Base-by-base conservation (phyloP, 2,329 filamentous ascomycete genomes). In the Seiridium unicorne region DNA sequence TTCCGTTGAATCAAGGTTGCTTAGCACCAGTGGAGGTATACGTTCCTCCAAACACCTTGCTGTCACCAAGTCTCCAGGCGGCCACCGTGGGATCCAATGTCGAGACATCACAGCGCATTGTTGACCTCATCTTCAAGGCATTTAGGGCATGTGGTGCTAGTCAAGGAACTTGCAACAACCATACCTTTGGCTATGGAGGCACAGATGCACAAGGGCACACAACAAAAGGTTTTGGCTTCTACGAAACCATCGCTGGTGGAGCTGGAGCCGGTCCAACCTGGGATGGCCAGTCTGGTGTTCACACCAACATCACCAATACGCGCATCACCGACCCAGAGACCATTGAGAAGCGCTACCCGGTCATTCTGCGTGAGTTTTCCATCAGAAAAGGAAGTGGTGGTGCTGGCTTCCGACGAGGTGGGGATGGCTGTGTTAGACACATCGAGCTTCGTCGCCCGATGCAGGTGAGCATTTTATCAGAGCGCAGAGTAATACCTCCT, bases 271-370 rank as follows among this genome's bases (percentile, higher is more conserved):
- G 88, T 0, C 81, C 84, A 0, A 79, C 79, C 6, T 90, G 88
- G 88, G 78, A 88, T 61, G 89, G 89, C 32, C 86, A 86, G 3
- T 83, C 76, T 32, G 88, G 86, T 13, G 87, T 90, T 6, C 87
- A 91, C 68, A 88, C 85, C 1, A 88, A 91, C 70, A 90, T 90
- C 87, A 91, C 89, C 3, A 91, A 91, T 67, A 91, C 88, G 3
- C 81, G 88, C 9, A 91, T 91, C 68, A 91, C 89, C 0, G 89
- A 91, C 68, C 80, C 86, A 0, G 89, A 91, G 68, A 82, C 89
- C 18, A 88, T 90, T 61, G 89, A 91, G 73, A 79, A 86, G 35
- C 76, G 88, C n/a, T 90, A 90, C 67, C 88, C 89, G 0, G 87
- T 90, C 6, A 71, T 91, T 0, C 74, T 91, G 11, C 77, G 84